A percentile compares a stretch with the other conserved stretches of the same genome.
Conservation (phyloP, 78 protist species). For the Trichosphaerium sp. region DNA sequence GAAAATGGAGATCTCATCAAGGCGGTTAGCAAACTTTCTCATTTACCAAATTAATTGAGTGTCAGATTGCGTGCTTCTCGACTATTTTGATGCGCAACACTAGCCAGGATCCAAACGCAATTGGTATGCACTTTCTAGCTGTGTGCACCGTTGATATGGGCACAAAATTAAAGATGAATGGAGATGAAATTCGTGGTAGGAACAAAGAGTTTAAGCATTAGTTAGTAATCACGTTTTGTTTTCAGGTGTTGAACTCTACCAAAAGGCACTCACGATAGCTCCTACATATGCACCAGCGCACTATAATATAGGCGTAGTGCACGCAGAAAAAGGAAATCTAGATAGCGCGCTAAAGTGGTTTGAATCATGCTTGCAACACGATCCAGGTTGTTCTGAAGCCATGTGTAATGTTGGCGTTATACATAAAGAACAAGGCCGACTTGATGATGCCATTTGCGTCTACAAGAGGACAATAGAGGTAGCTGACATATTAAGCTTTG, state of each 20-base stretch:
- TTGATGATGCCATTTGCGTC: constrained; percentile 20
- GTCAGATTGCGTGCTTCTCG: neutral
- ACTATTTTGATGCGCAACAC: too few relatives aligned
- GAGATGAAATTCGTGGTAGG: neutral
- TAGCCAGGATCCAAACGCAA: too few relatives aligned
- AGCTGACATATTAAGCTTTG: too few relatives aligned
- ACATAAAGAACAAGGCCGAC: constrained; percentile 11
- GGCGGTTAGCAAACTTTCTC: too few relatives aligned
- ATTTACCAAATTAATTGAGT: too few relatives aligned
- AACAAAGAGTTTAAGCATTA: neutral
- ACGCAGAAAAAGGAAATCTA: constrained; percentile 16
- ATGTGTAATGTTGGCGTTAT: constrained; percentile 57
- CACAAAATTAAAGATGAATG: constrained; percentile 1
- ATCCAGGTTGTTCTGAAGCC: constrained; percentile 47
- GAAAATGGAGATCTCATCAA: too few relatives aligned
- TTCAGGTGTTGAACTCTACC: neutral
- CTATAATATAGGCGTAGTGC: constrained; percentile 40
- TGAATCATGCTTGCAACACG: constrained; percentile 5
- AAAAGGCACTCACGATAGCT: neutral
- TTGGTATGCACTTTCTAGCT: too few relatives aligned
- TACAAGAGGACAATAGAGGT: constrained; percentile 34
- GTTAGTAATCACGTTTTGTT: neutral
- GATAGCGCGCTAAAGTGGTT: constrained; percentile 38
- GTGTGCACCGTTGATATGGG: too few relatives aligned
- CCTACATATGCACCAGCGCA: constrained; percentile 9